phyloP scores from a whole-genome alignment of 495 filamentous ascomycete genomes.

The Penicillium salamii region DNA sequence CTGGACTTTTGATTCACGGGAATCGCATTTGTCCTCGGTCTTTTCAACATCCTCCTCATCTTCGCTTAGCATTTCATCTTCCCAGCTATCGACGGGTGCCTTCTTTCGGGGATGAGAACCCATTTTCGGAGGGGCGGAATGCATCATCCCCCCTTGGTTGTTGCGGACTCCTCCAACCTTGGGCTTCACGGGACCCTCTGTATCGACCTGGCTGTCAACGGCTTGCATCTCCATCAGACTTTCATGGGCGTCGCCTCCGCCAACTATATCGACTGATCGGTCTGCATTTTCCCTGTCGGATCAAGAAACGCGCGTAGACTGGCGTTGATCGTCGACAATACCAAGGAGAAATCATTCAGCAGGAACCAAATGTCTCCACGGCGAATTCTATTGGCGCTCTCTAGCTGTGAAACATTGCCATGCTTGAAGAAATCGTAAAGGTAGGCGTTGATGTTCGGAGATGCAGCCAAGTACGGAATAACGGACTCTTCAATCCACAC shows the following conservation, averaged over 20 bases:
- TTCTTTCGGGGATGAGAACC: neutral
- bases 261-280: constrained; percentile 15
- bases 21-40: too few relatives aligned
- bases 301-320: constrained; percentile 45
- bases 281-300: constrained; percentile 12
- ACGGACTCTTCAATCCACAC: constrained; percentile 72
- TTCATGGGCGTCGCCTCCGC: constrained; percentile 15
- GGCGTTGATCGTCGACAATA: constrained; percentile 62
- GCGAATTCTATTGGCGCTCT: constrained; percentile 58
- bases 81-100: constrained; percentile 1
- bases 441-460: constrained; percentile 62
- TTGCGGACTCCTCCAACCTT: neutral
- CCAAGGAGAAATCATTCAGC: constrained; percentile 67
- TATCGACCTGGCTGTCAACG: neutral
- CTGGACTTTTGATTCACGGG: neutral
- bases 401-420: constrained; percentile 55
- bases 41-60: neutral
- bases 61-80: neutral
- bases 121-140: neutral
- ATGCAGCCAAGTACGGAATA: constrained; percentile 61
- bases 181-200: neutral
- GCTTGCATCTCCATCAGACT: constrained; percentile 7
- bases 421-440: constrained; percentile 62
- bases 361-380: constrained; percentile 64
- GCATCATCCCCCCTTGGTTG: too few relatives aligned